Base-by-base conservation (phyloP, 371 early-diverging fungal species). In the Mucor mucedo region DNA sequence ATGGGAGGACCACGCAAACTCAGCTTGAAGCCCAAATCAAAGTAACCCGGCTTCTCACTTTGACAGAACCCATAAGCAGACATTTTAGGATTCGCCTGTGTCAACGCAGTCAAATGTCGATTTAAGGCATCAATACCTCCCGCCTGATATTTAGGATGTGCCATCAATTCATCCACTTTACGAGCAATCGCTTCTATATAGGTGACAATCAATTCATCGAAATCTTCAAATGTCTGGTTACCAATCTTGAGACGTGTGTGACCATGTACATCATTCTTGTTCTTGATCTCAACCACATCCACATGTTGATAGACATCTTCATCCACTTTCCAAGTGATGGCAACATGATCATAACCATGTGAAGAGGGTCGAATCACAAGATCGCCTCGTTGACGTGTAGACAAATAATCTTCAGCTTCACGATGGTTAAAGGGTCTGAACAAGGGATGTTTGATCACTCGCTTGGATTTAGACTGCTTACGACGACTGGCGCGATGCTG, bases 351-450 rank as follows among this genome's bases (percentile, higher is more conserved):
- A 29, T 80, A 75, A 10, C 97, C 96, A 10, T 89, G 86, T 4
- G 93, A 92, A 13, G 97, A 96, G 1, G 98, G 97, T 21, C 98
- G 89, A 57, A 99, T 91, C 11, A 99, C 92, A n/a, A 90, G 75
- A 33, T 91, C 90, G 35, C 98, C 99, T 27, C 85, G 80, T 14
- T 80, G 84, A 27, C 89, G 81, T 14, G 72, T 70, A 7, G 84
- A 73, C 50, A 98, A 76, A 56, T 87, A 91, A 45, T 86, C 80
- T 66, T 90, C 88, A 3, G 97, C 97, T 64, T 93, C 86, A 35
- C 82, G 69, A 65, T 84, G 85, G 41, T 85, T 88, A 52, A 93
- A 73, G 40, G 81, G 85, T 68, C 88, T 86, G 86, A 94, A 99
- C 61, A 91, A 77, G 2, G 98, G 96, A 71, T 98, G 97, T 14